Evolutionary conservation across 78 protist species (phyloP), one percentile per base, ranked within the genome.

Genomic region (Mantamonas sphyraenae): DNA sequence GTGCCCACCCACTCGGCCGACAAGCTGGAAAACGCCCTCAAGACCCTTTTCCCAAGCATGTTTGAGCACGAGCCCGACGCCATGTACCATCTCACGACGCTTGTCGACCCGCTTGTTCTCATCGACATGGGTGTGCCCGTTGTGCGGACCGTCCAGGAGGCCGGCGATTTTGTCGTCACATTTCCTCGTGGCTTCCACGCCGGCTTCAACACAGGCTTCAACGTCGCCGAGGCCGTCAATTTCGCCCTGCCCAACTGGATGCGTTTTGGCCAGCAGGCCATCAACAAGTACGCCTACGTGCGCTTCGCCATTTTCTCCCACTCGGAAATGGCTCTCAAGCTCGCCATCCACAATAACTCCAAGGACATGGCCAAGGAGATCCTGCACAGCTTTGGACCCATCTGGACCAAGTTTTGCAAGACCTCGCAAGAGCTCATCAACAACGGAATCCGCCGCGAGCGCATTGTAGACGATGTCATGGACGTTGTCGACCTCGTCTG

Each of bases 151-250:
- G 73, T 83, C 28, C 96, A 92, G 69, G 68, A 65, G 7, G 82
- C 84, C 20, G 90, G 90, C 26, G 96, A 92, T 74, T 86, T 87
- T 40, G 76, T 92, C 24, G 66, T 92, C 33, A 89, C 93, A 9
- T 87, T 92, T 57, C 96, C 96, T 50, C 73, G 76, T 19, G 94
- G 89, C 9, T 92, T 84, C 51, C 96, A 92, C 68, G 90, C 87
- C 4, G 96, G 96, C 20, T 91, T 91, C 61, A 79, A 82, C 51
- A 73, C 45, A 30, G 85, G 83, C n/a, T 87, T 83, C 60, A 92
- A 88, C 35, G 26, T 72, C 7, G 94, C 92, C 24, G 96, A 92
- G 75, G 91, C 93, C 50, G 89, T 80, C 39, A 92, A 92, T 71
- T 89, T 92, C 71, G 86, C 90, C 24, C 75, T 79, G 7, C 31